Percentiles rank a stretch among this genome's conserved stretches.
These are phyloP conservation scores for Coprinopsis sp. DNA, from an alignment of 768 basidiomycete species.

Conservation along the genomic window DNA sequence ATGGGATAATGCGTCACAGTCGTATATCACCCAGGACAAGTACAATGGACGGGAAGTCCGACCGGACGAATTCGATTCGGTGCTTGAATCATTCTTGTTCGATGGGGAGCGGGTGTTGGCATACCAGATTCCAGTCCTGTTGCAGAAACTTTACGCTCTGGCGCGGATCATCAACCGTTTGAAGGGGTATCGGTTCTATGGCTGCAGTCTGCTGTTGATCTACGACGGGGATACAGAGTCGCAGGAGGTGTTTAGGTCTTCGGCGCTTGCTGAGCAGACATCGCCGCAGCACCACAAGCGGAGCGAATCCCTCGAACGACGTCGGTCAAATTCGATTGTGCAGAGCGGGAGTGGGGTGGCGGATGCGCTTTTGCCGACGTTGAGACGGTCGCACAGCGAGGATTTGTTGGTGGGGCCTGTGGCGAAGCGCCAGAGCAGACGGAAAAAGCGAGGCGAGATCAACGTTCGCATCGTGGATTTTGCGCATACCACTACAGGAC, in stretches of 20 bases:
- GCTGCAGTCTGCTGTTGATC: slow-evolving; percentile 92
- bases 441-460: slow-evolving; percentile 82
- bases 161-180: slow-evolving; percentile 86
- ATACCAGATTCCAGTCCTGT: slow-evolving; percentile 87
- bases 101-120: slow-evolving; percentile 81
- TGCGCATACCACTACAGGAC: slow-evolving; percentile 95
- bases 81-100: slow-evolving; percentile 78
- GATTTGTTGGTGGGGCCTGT: slow-evolving; percentile 68
- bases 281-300: slow-evolving; percentile 72
- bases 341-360: too few relatives aligned
- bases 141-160: slow-evolving; percentile 91
- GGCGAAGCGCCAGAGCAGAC: slow-evolving; percentile 56
- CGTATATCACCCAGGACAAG: slow-evolving; percentile 93
- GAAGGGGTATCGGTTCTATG: slow-evolving; percentile 97
- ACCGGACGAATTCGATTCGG: slow-evolving; percentile 76
- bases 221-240: slow-evolving; percentile 93
- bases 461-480: slow-evolving; percentile 98
- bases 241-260: slow-evolving; percentile 68
- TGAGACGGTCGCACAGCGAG: slow-evolving; percentile 78
- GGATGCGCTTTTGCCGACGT: too few relatives aligned
- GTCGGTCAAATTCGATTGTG: slow-evolving; percentile 34
- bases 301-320: slow-evolving; percentile 72
- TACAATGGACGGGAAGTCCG: slow-evolving; percentile 91
- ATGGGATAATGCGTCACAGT: slow-evolving; percentile 82
- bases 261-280: slow-evolving; percentile 58